Percentiles rank a stretch among this genome's conserved stretches.
Conservation (phyloP, 2,329 filamentous ascomycete species). For the Colletotrichum spaethianum region DNA sequence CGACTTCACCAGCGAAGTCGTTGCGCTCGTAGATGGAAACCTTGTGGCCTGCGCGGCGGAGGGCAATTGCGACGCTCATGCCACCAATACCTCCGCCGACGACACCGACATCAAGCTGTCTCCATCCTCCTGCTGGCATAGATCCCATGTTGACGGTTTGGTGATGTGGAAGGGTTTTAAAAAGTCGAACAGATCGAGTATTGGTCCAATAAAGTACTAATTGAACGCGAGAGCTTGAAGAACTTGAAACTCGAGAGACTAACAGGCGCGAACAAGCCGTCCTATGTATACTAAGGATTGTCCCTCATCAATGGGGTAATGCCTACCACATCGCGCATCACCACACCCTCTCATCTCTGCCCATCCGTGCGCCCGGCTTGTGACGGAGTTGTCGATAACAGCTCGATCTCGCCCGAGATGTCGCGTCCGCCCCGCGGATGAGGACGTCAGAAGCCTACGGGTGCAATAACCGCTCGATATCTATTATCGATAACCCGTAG, state of each 20-base stretch:
- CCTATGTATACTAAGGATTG: constrained; percentile 24
- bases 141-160: constrained; percentile 25
- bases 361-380: constrained; percentile 32
- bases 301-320: not conserved
- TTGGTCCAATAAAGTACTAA: not conserved
- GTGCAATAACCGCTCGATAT: constrained; percentile 20
- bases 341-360: constrained; percentile 23
- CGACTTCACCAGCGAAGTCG: constrained; percentile 78
- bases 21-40: constrained; percentile 76
- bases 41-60: constrained; percentile 61
- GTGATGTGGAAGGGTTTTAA: not conserved
- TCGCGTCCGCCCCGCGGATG: not conserved
- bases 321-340: constrained; percentile 7
- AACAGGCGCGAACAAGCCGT: not conserved
- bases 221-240: not conserved
- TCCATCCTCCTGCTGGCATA: constrained; percentile 54
- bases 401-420: not conserved
- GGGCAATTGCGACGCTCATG: constrained; percentile 61
- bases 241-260: not conserved
- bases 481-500: constrained; percentile 11
- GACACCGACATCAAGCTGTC: constrained; percentile 59
- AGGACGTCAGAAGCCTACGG: too few relatives aligned
- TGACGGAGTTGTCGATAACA: constrained; percentile 30
- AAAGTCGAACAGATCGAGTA: not conserved
- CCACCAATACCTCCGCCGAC: constrained; percentile 65